Conservation (phyloP, 768 basidiomycete species). For the Trametes sanguinea region DNA sequence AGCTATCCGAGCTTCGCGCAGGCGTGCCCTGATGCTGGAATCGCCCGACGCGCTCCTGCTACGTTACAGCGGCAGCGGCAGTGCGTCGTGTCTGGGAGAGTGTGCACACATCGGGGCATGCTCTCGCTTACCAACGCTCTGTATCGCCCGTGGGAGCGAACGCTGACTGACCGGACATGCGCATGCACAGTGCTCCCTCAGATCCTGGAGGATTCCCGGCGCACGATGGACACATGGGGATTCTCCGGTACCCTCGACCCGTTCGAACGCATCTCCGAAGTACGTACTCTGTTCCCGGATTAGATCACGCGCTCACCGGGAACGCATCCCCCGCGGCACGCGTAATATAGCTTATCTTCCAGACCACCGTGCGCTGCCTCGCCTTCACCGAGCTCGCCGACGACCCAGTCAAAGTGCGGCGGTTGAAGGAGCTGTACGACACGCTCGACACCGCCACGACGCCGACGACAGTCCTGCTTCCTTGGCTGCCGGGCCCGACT, state of each 20-base stretch:
- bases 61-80: background rate
- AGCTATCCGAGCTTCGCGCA: slow-evolving; percentile 5
- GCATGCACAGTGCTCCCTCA: slow-evolving; percentile 57
- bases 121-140: background rate
- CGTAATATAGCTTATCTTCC: slow-evolving; percentile 56
- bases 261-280: slow-evolving; percentile 62
- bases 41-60: background rate
- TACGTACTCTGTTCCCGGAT: slow-evolving; percentile 17
- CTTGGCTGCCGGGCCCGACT: slow-evolving; percentile 75
- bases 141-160: background rate
- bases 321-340: background rate
- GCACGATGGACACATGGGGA: slow-evolving; percentile 66
- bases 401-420: slow-evolving; percentile 59
- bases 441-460: slow-evolving; percentile 70
- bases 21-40: background rate
- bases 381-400: slow-evolving; percentile 71
- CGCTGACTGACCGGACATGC: background rate
- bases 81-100: background rate
- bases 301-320: slow-evolving; percentile 11
- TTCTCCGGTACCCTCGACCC: slow-evolving; percentile 66
- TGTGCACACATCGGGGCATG: background rate
- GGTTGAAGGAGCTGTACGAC: slow-evolving; percentile 67
- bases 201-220: slow-evolving; percentile 65
- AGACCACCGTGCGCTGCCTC: slow-evolving; percentile 68
- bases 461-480: slow-evolving; percentile 68